phyloP scores from a whole-genome alignment of 2,329 filamentous ascomycete species.

The Tolypocladium tundrense region DNA sequence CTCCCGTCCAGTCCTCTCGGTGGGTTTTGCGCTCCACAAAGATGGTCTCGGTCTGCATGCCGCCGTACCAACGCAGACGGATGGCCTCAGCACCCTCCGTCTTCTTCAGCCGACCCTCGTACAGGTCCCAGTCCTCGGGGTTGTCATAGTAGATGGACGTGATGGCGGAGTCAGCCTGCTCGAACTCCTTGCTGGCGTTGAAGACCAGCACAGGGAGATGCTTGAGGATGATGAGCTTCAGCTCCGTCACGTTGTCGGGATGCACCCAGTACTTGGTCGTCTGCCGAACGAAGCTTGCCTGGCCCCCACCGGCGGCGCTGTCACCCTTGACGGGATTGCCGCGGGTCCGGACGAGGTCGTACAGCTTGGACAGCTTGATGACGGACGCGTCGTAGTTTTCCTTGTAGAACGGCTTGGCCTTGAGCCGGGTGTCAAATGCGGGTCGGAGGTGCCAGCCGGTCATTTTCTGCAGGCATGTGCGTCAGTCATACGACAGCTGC shows the following conservation, averaged over 20 bases:
- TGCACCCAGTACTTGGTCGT: conserved; percentile 99
- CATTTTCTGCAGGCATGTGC: conserved; percentile 59
- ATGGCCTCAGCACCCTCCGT: conserved; percentile 96
- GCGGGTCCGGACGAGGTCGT: conserved; percentile 86
- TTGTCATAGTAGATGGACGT: conserved; percentile 99
- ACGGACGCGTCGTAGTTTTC: conserved; percentile 97
- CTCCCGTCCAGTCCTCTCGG: conserved; percentile 96
- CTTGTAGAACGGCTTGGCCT: conserved; percentile 96
- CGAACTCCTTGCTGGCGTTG: conserved; percentile 94
- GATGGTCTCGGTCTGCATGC: conserved; percentile 89
- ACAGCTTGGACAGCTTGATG: conserved; percentile 87
- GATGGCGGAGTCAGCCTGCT: conserved; percentile 81
- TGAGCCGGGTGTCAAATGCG: conserved; percentile 89
- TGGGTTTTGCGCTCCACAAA: conserved; percentile 98
- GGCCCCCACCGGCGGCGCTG: conserved; percentile 77
- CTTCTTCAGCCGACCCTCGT: conserved; percentile 91
- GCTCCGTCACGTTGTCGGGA: conserved; percentile 92
- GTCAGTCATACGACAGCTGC: conserved; percentile 32
- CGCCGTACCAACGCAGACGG: conserved; percentile 92
- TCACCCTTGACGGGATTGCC: conserved; percentile 91
- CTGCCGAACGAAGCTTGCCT: conserved; percentile 92
- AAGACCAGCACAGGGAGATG: conserved; percentile 95
- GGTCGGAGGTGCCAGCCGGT: conserved; percentile 89
- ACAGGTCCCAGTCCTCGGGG: conserved; percentile 84
- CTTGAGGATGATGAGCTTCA: conserved; percentile 96